Evolutionary conservation across 108 stramenopile species (phyloP).

Genomic region (Cylindrotheca closterium): DNA sequence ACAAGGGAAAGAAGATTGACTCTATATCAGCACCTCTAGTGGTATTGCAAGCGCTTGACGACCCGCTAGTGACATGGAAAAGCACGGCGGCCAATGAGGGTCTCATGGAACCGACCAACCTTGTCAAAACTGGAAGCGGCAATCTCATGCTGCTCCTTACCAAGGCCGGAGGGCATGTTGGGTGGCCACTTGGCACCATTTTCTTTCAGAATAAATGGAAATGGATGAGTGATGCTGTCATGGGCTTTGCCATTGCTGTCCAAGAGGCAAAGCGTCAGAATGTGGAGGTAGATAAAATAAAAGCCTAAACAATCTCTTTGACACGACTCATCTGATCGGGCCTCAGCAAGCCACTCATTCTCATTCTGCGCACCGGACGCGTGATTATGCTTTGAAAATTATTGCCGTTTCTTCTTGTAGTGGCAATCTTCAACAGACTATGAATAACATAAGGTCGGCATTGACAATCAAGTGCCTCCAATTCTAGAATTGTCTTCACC

Average conservation of each 20-base stretch:
- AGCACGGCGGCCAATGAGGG: conserved; percentile 53
- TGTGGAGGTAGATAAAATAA: no score
- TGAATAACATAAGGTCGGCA: no score
- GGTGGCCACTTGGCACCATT: conserved; percentile 75
- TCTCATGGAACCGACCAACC: conserved; percentile 45
- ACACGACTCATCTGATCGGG: no score
- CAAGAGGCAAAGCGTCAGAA: conserved; percentile 28
- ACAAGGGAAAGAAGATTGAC: conserved; percentile 38
- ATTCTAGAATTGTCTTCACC: no score
- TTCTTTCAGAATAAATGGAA: conserved; percentile 55
- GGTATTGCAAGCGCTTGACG: conserved; percentile 77
- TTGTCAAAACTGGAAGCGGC: conserved; percentile 62
- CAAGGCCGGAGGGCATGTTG: conserved; percentile 81
- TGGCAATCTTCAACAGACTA: no score
- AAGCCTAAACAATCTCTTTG: no score
- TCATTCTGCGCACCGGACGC: no score
- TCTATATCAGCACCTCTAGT: conserved; percentile 64
- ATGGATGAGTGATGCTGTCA: conserved; percentile 74
- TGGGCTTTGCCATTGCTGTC: conserved; percentile 58
- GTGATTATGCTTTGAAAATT: no score
- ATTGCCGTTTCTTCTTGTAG: no score
- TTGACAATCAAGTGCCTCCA: no score
- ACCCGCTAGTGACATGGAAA: conserved; percentile 77
- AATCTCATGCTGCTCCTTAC: conserved; percentile 73
- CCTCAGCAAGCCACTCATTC: no score